Conservation (phyloP, 2,329 filamentous ascomycete species). For the Lasiodiplodia gonubiensis region DNA sequence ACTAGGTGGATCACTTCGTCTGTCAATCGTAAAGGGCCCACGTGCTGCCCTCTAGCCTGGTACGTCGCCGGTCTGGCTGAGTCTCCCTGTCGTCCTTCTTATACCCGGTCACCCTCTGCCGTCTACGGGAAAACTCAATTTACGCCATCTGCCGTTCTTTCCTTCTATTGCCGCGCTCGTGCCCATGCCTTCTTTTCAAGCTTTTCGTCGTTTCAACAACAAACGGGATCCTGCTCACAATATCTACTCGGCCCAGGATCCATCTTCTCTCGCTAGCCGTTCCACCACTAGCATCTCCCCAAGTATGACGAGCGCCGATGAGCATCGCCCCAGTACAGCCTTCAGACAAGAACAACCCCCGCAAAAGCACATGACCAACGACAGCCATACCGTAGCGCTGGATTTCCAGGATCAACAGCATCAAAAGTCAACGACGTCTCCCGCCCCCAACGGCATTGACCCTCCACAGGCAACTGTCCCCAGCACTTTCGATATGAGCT, state of each 20-base stretch:
- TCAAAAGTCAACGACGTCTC: not conserved
- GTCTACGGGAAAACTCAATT: not conserved
- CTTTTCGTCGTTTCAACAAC: not conserved
- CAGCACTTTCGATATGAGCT: constrained; percentile 22
- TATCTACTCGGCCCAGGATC: constrained; percentile 8
- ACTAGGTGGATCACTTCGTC: not conserved
- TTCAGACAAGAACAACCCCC: not conserved
- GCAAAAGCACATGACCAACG: not conserved
- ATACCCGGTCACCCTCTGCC: not conserved
- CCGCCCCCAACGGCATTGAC: not conserved
- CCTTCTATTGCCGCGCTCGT: not conserved
- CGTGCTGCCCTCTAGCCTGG: not conserved
- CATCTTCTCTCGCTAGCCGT: not conserved
- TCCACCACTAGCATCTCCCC: constrained; percentile 9
- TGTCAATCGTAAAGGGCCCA: not conserved
- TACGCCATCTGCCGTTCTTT: not conserved
- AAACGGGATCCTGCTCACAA: constrained; percentile 2
- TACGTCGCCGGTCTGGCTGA: constrained; percentile 16
- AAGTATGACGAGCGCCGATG: constrained; percentile 7
- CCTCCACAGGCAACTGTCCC: constrained; percentile 8
- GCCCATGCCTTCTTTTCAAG: not conserved
- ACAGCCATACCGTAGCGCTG: not conserved
- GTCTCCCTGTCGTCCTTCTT: not conserved
- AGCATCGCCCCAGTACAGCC: constrained; percentile 1
- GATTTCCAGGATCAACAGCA: constrained; percentile 11